Evolutionary conservation across 495 filamentous ascomycete genomes (phyloP).

Genomic region (Amniculicola lignicola): DNA sequence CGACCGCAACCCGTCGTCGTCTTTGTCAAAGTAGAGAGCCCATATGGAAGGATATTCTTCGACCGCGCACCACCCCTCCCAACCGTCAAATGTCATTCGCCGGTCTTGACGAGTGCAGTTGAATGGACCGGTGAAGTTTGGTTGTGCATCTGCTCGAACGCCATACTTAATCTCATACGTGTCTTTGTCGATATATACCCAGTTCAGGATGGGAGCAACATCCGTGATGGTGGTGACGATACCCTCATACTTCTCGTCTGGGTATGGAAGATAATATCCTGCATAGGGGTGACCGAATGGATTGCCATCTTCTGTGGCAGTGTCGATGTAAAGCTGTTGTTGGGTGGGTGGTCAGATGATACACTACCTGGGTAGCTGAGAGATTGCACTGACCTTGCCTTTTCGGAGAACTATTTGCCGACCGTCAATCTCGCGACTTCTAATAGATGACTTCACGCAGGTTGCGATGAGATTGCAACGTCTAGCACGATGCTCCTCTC

Average conservation of each 20-base stretch:
- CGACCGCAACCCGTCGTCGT: slow-evolving; percentile 31
- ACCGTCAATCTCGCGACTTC: slow-evolving; percentile 36
- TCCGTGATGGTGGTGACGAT: slow-evolving; percentile 39
- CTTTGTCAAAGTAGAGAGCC: slow-evolving; percentile 34
- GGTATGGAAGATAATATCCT: slow-evolving; percentile 38
- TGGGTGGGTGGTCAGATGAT: neutral
- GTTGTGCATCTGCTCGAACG: slow-evolving; percentile 34
- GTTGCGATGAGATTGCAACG: slow-evolving; percentile 37
- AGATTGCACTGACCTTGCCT: slow-evolving; percentile 26
- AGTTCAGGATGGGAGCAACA: slow-evolving; percentile 39
- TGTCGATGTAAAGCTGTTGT: slow-evolving; percentile 38
- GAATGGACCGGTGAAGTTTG: slow-evolving; percentile 36
- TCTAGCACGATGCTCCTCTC: slow-evolving; percentile 39
- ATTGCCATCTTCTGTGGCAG: slow-evolving; percentile 20
- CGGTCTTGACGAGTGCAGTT: slow-evolving; percentile 38
- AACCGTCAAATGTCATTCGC: slow-evolving; percentile 39
- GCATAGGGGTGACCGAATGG: slow-evolving; percentile 33
- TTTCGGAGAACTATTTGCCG: slow-evolving; percentile 35
- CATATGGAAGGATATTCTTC: slow-evolving; percentile 34
- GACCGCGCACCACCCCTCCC: slow-evolving; percentile 41
- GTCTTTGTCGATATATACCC: slow-evolving; percentile 38
- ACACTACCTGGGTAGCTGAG: neutral
- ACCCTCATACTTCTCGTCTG: slow-evolving; percentile 34
- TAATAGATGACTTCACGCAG: slow-evolving; percentile 31
- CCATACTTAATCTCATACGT: slow-evolving; percentile 41